Percentiles rank a stretch among this genome's conserved stretches.
Evolutionary conservation across 2,329 filamentous ascomycete species (phyloP).

Genomic region (Botrytis fragariae): DNA sequence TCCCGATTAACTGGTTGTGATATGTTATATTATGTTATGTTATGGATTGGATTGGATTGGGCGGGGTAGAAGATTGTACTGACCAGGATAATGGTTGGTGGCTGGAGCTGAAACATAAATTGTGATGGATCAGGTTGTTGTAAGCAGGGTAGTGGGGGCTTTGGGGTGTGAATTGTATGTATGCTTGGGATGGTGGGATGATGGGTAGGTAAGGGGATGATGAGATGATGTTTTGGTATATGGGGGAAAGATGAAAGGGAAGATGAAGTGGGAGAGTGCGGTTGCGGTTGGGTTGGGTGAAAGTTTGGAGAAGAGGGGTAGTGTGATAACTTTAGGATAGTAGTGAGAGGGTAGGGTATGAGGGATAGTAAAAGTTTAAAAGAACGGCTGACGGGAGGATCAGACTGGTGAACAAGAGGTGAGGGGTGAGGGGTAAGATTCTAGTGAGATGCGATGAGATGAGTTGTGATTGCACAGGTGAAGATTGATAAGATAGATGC

Average conservation of each 20-base stretch:
- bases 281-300: background rate
- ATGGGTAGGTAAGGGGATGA: background rate
- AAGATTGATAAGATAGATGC: background rate
- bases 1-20: background rate
- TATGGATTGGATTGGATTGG: background rate
- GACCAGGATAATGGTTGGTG: background rate
- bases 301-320: background rate
- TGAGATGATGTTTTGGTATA: background rate
- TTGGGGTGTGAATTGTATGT: background rate
- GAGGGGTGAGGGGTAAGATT: background rate
- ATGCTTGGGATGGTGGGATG: background rate
- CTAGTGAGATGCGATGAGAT: background rate
- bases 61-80: background rate
- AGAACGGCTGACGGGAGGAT: background rate
- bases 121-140: background rate
- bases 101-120: conserved; percentile 11
- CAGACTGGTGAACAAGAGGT: background rate
- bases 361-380: background rate
- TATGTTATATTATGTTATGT: no score
- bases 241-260: background rate
- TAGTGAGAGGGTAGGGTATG: background rate
- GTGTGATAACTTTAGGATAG: background rate
- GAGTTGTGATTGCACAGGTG: background rate
- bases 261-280: background rate
- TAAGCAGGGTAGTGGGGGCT: background rate